Base-by-base conservation (phyloP, 768 basidiomycete species). In the Boletus pseudo-olivaceus region DNA sequence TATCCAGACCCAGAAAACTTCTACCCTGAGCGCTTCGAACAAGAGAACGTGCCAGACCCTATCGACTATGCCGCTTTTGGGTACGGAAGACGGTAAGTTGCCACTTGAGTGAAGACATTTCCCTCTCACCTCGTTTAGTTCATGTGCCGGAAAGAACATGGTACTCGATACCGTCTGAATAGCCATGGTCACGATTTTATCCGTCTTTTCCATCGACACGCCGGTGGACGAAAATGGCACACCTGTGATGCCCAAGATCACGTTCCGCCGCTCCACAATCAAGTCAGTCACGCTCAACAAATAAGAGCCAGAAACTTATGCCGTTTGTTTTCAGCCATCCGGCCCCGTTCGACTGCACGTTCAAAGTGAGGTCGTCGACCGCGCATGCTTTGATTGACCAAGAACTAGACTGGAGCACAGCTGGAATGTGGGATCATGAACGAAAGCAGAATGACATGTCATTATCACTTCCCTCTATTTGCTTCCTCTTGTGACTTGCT, bases 101-200 rank as follows among this genome's bases (percentile, higher is more conserved):
- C 34, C 12, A n/a, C 8, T 15, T 33, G 8, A 34, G 23, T 15
- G 15, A 47, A 33, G 32, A 10, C 9, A 11, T 34, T 20, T 0
- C 34, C 26, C 2, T 26, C 34, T 47, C 23, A 47, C 10, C 9
- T 5, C 10, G 8, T 15, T 26, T 15, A 52, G 51, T 11, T 46
- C 51, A 15, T 52, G 51, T 35, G 51, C 51, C 7, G 51, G 51
- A 5, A 52, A 52, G 43, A 52, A 3, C 40, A 52, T 52, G 51
- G 51, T 34, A 11, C 51, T 52, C 19, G 51, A 47, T 23, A 52
- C 43, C 1, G 51, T 52, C 4, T 46, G 51, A 42, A 46, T 52
- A 30, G 51, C 51, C 34, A 46, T 46, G 43, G 43, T 15, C 26
- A 47, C 51, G 9, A 52, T 52, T 14, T 17, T 52, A 9, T 37